Evolutionary conservation across 75 land plant species (phyloP).

Genomic region (Cupressus sempervirens): DNA sequence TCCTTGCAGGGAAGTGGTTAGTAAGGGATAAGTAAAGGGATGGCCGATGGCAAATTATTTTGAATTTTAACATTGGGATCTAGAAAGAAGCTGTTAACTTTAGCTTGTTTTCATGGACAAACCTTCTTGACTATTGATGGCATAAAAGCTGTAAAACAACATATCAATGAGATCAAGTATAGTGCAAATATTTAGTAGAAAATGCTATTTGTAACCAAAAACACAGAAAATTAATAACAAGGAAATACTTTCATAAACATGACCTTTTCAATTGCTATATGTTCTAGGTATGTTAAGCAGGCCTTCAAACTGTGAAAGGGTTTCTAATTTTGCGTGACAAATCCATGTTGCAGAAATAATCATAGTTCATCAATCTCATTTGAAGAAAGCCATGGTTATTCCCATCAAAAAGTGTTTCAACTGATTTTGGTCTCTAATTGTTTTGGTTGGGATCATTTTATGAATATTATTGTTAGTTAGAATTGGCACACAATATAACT

Average conservation of each 20-base stretch:
- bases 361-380: background rate
- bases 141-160: background rate
- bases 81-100: background rate
- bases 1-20: background rate
- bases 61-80: background rate
- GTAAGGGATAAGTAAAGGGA: too few species aligned
- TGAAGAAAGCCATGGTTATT: background rate
- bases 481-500: background rate
- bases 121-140: background rate
- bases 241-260: background rate
- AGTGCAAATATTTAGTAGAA: background rate
- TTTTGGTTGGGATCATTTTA: background rate
- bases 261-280: background rate
- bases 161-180: background rate
- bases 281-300: background rate
- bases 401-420: background rate
- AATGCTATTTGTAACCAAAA: background rate
- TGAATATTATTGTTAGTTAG: background rate
- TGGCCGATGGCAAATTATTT: too few species aligned
- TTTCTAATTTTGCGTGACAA: background rate
- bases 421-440: background rate
- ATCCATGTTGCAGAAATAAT: background rate
- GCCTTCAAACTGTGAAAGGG: background rate
- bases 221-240: background rate
- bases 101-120: background rate